Percentiles rank a stretch among this genome's conserved stretches.
These are phyloP conservation scores for Plasmodium cynomolgi DNA, from an alignment of 169 alveolate genomes.

Conservation along the genomic window DNA sequence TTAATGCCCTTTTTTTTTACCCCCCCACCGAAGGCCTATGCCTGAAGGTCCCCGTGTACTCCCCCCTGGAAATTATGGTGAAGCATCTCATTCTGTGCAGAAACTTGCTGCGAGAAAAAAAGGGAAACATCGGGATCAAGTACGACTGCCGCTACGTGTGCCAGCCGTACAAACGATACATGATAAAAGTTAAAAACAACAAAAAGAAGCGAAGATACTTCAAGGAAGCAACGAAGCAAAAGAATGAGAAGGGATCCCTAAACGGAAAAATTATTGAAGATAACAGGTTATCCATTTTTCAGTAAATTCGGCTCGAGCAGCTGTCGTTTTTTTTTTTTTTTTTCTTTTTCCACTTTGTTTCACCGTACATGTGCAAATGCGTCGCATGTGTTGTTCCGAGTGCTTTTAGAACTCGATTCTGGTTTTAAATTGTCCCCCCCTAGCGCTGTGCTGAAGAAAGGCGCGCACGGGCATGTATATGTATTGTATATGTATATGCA, in stretches of 20 bases:
- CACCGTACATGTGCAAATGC: background rate
- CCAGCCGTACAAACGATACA: conserved; percentile 74
- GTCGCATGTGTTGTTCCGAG: background rate
- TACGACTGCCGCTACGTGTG: conserved; percentile 74
- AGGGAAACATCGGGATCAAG: conserved; percentile 65
- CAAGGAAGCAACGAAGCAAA: conserved; percentile 48
- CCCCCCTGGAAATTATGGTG: conserved; percentile 74
- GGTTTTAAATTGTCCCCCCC: background rate
- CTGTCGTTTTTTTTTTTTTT: background rate
- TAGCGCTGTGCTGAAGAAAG: background rate
- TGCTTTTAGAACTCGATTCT: background rate
- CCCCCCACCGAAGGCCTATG: conserved; percentile 30
- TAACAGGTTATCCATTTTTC: conserved; percentile 72
- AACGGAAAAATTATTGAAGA: conserved; percentile 63
- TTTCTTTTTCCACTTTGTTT: background rate
- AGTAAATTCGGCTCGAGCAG: background rate
- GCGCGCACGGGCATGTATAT: too few species aligned
- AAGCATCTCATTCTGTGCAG: conserved; percentile 66
- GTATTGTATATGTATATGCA: background rate
- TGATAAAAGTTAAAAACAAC: conserved; percentile 53
- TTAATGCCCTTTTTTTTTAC: background rate
- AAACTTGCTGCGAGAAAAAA: conserved; percentile 60
- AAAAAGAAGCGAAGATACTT: conserved; percentile 68
- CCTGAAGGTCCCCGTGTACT: conserved; percentile 62
- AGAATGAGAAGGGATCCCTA: conserved; percentile 59